Evolutionary conservation across 257 asterid genomes (phyloP).

Genomic region (Lantana camara): DNA sequence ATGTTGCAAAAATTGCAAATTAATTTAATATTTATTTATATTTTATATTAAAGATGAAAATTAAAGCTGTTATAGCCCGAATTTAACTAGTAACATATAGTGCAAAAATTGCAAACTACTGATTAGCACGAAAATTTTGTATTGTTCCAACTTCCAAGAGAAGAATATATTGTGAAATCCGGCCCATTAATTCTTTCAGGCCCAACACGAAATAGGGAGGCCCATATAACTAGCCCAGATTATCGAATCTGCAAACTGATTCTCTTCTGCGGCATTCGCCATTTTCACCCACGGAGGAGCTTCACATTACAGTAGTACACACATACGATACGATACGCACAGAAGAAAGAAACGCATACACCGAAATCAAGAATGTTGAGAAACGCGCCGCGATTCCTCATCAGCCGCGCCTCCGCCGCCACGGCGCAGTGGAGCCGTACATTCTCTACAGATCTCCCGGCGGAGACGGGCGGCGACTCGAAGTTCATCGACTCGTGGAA

Average conservation of each 20-base stretch:
- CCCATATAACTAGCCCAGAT: neutral
- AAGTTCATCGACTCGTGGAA: constrained; percentile 51
- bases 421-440: constrained; percentile 46
- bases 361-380: constrained; percentile 37
- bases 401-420: constrained; percentile 40
- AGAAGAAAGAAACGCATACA: neutral
- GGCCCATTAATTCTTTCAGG: too few relatives aligned
- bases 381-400: constrained; percentile 40
- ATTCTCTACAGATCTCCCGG: constrained; percentile 46
- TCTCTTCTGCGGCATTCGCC: neutral
- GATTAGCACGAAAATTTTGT: too few relatives aligned
- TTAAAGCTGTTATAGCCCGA: too few relatives aligned
- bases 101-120: too few relatives aligned
- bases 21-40: too few relatives aligned
- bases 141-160: too few relatives aligned
- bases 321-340: neutral
- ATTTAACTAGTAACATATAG: too few relatives aligned
- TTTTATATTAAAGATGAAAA: too few relatives aligned
- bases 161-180: too few relatives aligned
- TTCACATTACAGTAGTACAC: neutral
- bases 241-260: neutral
- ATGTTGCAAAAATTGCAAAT: too few relatives aligned
- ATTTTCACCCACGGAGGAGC: too few relatives aligned
- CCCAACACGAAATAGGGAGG: too few relatives aligned
- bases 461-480: constrained; percentile 42